Evolutionary conservation across 768 basidiomycete genomes (phyloP), one percentile per base, ranked within the genome.

Genomic region (Phanerodontia chrysosporium): DNA sequence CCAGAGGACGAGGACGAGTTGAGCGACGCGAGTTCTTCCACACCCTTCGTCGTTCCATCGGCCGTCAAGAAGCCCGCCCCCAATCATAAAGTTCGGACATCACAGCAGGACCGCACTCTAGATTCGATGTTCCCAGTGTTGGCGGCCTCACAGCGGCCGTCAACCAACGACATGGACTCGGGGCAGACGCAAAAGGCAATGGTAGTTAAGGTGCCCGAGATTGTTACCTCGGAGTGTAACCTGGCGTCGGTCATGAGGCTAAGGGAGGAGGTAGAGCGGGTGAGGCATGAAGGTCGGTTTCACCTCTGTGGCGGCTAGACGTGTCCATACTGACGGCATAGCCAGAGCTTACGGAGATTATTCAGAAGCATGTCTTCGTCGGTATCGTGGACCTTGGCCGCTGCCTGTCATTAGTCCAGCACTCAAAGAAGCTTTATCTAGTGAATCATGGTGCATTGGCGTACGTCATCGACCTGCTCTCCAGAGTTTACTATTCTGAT

Each of bases 41-140:
- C 49, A 10, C 51, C 49, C 29, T 42, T 29, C 1, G 16, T 30
- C 22, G 42, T 22, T 29, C 25, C 13, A 9, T 27, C 42, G 1
- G 66, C 68, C 16, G 75, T 74, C 58, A 81, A 80, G 66, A 87
- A 87, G 67, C 69, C 78, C 0, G 79, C 82, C 56, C 87, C 95
- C 2, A 89, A 98, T 25, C 85, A 95, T 70, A 96, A 97, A 80
- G 90, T 98, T 54, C 85, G 96, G 57, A 95, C 92, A 2, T 96
- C 94, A 10, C 74, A 87, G 9, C 78, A 87, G 45, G 91, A 95
- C 58, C 84, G 95, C 35, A 98, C 95, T 0, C 80, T 99, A 16
- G 96, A 98, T 67, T 94, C 94, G 0, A 97, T 98, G 92, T 90
- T 98, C 61, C 87, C 88, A 1, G 78, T 90, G 10, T 66, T 74